phyloP scores from a whole-genome alignment of 495 filamentous ascomycete species.

The Penicillium paradoxum region DNA sequence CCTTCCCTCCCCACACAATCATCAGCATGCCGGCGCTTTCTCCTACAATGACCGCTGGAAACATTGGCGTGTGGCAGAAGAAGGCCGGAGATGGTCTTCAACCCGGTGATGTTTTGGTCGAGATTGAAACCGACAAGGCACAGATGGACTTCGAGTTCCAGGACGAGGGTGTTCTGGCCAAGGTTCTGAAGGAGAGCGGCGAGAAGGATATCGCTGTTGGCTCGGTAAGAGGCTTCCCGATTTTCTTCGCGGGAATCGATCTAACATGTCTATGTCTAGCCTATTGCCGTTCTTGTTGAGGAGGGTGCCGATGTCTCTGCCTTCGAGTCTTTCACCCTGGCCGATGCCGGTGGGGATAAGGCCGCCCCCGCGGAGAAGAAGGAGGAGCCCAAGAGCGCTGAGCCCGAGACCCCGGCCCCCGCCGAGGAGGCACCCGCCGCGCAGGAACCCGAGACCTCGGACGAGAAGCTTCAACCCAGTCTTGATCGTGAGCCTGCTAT shows the following conservation, averaged over 20 bases:
- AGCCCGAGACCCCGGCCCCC: conserved; percentile 55
- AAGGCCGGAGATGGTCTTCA: conserved; percentile 81
- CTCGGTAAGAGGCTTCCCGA: conserved; percentile 60
- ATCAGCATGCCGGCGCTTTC: conserved; percentile 98
- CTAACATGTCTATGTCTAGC: conserved; percentile 46
- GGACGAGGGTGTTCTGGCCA: conserved; percentile 93
- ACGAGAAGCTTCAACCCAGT: conserved; percentile 73
- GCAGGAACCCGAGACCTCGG: conserved; percentile 67
- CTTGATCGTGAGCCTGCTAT: conserved; percentile 74
- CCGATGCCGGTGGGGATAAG: conserved; percentile 88
- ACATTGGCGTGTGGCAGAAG: conserved; percentile 98
- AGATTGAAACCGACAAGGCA: conserved; percentile 99
- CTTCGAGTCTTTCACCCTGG: conserved; percentile 81
- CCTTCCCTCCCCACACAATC: conserved; percentile 88
- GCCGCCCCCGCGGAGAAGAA: conserved; percentile 57
- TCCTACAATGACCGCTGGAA: conserved; percentile 94
- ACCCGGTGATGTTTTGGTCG: conserved; percentile 95
- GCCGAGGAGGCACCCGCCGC: conserved; percentile 52
- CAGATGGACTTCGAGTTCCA: conserved; percentile 99
- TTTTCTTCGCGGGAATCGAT: conserved; percentile 18
- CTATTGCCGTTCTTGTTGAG: conserved; percentile 92
- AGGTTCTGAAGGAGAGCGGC: conserved; percentile 87
- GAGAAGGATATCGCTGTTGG: conserved; percentile 95
- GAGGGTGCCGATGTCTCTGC: conserved; percentile 79
- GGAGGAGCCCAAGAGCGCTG: conserved; percentile 54